Base-by-base conservation (phyloP, 495 filamentous ascomycete genomes). In the Penicillium salamii region DNA sequence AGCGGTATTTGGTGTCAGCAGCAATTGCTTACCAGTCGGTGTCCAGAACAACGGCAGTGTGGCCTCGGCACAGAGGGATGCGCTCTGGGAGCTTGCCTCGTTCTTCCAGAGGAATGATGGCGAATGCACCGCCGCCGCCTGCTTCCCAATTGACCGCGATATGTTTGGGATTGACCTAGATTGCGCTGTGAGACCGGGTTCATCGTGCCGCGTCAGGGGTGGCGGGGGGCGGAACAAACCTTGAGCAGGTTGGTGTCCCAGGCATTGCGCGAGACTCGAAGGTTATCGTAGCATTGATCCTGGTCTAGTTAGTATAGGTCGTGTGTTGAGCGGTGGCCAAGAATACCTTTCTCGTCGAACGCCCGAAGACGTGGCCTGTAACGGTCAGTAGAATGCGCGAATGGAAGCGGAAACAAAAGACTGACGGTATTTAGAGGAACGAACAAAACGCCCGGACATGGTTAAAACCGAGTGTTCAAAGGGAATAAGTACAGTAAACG, bases 211-310 rank as follows among this genome's bases (percentile, higher is more conserved):
- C 50, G 57, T 65, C 49, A 71, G 62, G 66, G 66, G 52, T 58
- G 61, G 50, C 42, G 32, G 37, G 35, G 35, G 7, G 42, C 29
- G 14, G 46, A 20, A 53, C 78, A 54, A 56, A 93, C 91, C 81
- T 97, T 97, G 70, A 97, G 78, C 44, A 98, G 78, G 72, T 98
- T 98, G 67, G 89, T 96, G 71, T 98, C 93, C 92, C 93, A 98
- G 44, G 95, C 92, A 83, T 98, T 98, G 69, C 83, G 85, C 52
- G 92, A 96, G 68, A 98, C 87, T 52, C 82, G 80, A 58, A 97
- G 78, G 67, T 97, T 97, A 75, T 98, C 95, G 69, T 96, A 97
- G 77, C 90, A 96, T 88, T 86, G 82, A 64, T 90, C 86, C 81
- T 88, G 43, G 14, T 46, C 24, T 32, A 24, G 49, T 57, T 31